Percentiles rank a stretch among this genome's conserved stretches.
Conservation (phyloP, 768 basidiomycete genomes). For the Phanerochaete sordida region DNA sequence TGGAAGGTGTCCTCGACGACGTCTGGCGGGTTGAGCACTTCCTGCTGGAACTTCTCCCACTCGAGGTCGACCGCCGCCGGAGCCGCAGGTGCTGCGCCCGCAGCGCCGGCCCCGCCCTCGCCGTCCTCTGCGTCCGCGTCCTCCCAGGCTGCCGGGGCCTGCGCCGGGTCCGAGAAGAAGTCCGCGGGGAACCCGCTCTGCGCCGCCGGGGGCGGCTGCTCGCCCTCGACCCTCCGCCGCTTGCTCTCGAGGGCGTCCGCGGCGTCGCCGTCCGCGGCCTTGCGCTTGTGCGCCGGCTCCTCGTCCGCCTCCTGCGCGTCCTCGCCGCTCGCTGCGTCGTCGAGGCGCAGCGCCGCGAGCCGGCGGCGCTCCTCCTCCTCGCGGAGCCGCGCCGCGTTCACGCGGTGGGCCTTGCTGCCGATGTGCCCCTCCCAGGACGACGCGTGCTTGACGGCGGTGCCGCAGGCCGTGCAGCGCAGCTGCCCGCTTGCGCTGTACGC, state of each 20-base stretch:
- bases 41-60: slow-evolving; percentile 69
- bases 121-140: slow-evolving; percentile 56
- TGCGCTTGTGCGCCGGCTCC: slow-evolving; percentile 34
- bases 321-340: slow-evolving; percentile 21
- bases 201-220: slow-evolving; percentile 14
- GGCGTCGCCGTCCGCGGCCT: slow-evolving; percentile 32
- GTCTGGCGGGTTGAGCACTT: slow-evolving; percentile 41
- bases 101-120: slow-evolving; percentile 46
- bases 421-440: slow-evolving; percentile 88
- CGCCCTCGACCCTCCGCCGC: slow-evolving; percentile 28
- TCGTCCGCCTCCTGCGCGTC: slow-evolving; percentile 31
- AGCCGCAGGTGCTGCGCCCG: slow-evolving; percentile 38
- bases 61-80: slow-evolving; percentile 54
- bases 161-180: slow-evolving; percentile 71
- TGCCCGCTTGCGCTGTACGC: slow-evolving; percentile 64
- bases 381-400: slow-evolving; percentile 53
- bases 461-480: slow-evolving; percentile 67
- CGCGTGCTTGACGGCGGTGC: slow-evolving; percentile 62
- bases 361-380: slow-evolving; percentile 44
- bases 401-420: slow-evolving; percentile 76
- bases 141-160: slow-evolving; percentile 74
- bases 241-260: slow-evolving; percentile 26
- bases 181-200: slow-evolving; percentile 50
- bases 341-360: slow-evolving; percentile 29
- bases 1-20: slow-evolving; percentile 49